Base-by-base conservation (phyloP, 306 rosid species). In the Gynostemma pentaphyllum region DNA sequence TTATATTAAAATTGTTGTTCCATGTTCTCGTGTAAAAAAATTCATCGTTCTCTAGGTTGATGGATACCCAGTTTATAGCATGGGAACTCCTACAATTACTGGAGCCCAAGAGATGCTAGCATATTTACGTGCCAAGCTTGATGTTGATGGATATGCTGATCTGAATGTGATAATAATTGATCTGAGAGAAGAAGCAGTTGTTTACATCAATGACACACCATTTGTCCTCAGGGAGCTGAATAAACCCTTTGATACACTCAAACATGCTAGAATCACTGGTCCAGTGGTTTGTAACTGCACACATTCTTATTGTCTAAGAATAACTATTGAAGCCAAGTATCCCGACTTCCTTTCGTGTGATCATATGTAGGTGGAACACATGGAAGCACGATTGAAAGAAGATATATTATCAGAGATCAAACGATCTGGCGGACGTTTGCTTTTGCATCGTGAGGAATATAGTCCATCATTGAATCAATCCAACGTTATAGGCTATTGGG, bases 181-280 rank as follows among this genome's bases (percentile, higher is more conserved):
- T 75, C 76, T 89, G 63, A 86, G 97, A 77, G 95, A 89, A 69
- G 97, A 86, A 78, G 95, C 80, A 15, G 80, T 89, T 68, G 95
- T 89, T 67, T 89, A 89, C 74, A 78, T 86, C 70, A 82, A 79
- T 51, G 85, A 79, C 21, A 83, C 87, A n/a, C 95, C 92, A 27
- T 89, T 89, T 84, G 92, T 86, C 64, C 85, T 84, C 10, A 81
- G 97, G 77, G 97, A 89, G 84, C 82, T 84, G 54, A 82, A 89
- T 73, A 89, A 86, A 56, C 97, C 91, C 45, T 88, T 82, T 70
- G 92, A 89, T 80, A 84, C 92, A 19, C 95, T 89, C 62, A 84
- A 89, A 80, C 95, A 89, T 36, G 87, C 85, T 73, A 95, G 95
- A 76, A 84, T 89, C 67, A 89, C 97, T 49, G 97, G 97, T 70